phyloP scores from a whole-genome alignment of 2,329 filamentous ascomycete species.

The Phialophora macrospora region DNA sequence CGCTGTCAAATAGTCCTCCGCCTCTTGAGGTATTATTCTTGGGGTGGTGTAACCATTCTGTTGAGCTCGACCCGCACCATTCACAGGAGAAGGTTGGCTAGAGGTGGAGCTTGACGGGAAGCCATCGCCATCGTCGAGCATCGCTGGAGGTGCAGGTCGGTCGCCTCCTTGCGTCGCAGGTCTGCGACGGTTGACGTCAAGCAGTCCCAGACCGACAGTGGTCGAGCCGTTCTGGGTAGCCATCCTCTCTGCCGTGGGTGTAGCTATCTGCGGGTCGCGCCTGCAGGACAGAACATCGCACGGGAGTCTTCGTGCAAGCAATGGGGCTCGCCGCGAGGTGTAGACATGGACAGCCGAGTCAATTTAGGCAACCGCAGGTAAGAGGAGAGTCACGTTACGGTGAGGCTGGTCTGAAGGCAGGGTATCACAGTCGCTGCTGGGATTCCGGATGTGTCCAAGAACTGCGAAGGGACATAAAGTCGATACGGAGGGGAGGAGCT shows the following conservation, averaged over 20 bases:
- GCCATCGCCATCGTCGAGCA: constrained; percentile 18
- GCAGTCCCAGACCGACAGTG: constrained; percentile 19
- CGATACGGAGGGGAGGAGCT: not conserved
- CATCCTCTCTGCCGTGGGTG: constrained; percentile 21
- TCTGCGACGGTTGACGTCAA: constrained; percentile 24
- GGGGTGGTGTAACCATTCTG: constrained; percentile 22
- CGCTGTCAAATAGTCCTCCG: constrained; percentile 31
- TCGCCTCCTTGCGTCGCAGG: constrained; percentile 28
- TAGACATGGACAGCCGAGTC: constrained; percentile 5
- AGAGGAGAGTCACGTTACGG: not conserved
- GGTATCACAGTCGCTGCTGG: not conserved
- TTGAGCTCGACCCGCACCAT: constrained; percentile 19
- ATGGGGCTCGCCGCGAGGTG: not conserved
- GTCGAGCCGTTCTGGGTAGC: constrained; percentile 23
- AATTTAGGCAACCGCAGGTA: not conserved
- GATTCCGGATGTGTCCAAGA: not conserved
- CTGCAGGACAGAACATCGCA: constrained; percentile 15
- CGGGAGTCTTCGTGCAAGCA: not conserved
- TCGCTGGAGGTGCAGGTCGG: constrained; percentile 13
- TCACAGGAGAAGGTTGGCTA: constrained; percentile 20
- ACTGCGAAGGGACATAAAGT: not conserved
- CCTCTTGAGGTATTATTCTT: constrained; percentile 35
- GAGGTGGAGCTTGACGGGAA: constrained; percentile 18
- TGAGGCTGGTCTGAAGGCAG: not conserved
- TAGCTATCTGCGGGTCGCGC: constrained; percentile 18